Evolutionary conservation across 2,329 filamentous ascomycete species (phyloP).

Genomic region (Colletotrichum neosansevieriae): DNA sequence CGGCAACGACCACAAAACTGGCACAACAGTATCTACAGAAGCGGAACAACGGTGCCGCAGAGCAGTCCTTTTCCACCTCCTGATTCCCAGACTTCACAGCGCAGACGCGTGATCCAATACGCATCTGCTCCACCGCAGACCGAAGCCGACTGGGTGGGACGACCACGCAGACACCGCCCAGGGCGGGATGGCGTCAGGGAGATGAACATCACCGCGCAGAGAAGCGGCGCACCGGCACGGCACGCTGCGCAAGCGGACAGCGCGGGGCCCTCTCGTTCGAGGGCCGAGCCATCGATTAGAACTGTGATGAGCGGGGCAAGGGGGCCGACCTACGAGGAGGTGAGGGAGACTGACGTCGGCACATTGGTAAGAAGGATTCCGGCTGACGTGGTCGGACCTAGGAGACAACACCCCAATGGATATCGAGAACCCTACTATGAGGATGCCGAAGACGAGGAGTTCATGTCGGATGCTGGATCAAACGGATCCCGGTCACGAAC

Average conservation of each 20-base stretch:
- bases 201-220: constrained; percentile 3
- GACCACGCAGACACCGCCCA: neutral
- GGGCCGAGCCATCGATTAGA: neutral
- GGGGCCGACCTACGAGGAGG: neutral
- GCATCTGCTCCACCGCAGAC: neutral
- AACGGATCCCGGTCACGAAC: neutral
- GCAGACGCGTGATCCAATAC: neutral
- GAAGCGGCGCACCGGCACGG: neutral
- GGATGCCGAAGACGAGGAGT: neutral
- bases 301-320: constrained; percentile 3
- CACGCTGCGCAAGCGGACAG: neutral
- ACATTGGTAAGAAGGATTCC: neutral
- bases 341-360: neutral
- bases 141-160: constrained; percentile 10
- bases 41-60: neutral
- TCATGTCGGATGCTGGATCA: neutral
- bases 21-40: neutral
- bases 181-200: neutral
- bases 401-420: constrained; percentile 4
- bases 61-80: constrained; percentile 1
- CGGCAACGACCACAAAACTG: neutral
- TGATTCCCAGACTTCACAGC: neutral
- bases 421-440: constrained; percentile 7
- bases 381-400: constrained; percentile 4
- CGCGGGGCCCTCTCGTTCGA: neutral